Conservation (phyloP, 2,329 filamentous ascomycete species). For the Hymenotorrendiella dingleyae region DNA sequence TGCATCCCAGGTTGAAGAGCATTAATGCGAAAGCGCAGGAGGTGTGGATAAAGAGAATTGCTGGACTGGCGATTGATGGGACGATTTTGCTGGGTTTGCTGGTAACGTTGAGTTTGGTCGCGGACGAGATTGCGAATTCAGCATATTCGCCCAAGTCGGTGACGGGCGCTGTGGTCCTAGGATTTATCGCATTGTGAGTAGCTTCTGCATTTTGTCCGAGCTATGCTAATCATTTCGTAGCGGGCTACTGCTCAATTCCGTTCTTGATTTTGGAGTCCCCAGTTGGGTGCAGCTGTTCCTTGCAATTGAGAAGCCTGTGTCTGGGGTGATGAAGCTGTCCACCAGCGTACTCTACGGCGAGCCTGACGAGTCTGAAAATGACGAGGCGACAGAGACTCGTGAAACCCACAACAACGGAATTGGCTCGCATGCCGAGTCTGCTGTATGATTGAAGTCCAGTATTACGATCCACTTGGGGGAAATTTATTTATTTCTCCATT, state of each 20-base stretch:
- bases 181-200: conserved; percentile 17
- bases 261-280: conserved; percentile 15
- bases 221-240: conserved; percentile 2
- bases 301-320: conserved; percentile 10
- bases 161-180: conserved; percentile 12
- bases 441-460: too few relatives aligned
- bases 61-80: conserved; percentile 9
- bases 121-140: conserved; percentile 6
- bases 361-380: conserved; percentile 6
- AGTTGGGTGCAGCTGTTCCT: conserved; percentile 10
- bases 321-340: conserved; percentile 12
- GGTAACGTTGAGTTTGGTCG: conserved; percentile 12
- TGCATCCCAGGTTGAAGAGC: conserved; percentile 14
- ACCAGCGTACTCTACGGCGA: conserved; percentile 15
- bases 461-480: too few relatives aligned
- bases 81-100: conserved; percentile 14
- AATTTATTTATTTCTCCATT: too few relatives aligned
- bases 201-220: neutral
- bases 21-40: conserved; percentile 11
- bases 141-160: neutral
- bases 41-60: conserved; percentile 12
- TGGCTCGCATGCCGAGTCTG: too few relatives aligned
- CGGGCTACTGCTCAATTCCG: conserved; percentile 14
- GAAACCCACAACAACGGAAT: neutral
- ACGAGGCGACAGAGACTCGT: neutral